phyloP scores from a whole-genome alignment of 108 stramenopile genomes.

The Nitzschia putrida region DNA sequence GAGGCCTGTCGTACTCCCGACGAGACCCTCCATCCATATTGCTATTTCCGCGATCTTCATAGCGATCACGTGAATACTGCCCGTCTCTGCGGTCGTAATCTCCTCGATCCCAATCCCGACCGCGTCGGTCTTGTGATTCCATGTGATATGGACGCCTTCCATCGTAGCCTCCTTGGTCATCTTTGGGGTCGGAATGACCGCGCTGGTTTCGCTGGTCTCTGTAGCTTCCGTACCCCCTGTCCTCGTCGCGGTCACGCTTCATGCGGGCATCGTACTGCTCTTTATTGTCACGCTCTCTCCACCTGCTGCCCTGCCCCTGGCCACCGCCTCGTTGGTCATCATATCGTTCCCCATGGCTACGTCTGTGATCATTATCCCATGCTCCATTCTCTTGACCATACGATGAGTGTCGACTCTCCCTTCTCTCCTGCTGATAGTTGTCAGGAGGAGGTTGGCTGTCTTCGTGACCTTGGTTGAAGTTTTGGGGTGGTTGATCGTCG shows the following conservation, averaged over 20 bases:
- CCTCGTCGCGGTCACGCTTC: constrained; percentile 9
- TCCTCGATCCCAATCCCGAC: constrained; percentile 36
- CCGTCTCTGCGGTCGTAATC: background rate
- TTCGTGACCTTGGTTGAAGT: background rate
- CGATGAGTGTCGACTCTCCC: constrained; percentile 19
- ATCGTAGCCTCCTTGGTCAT: constrained; percentile 8
- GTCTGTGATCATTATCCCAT: constrained; percentile 1
- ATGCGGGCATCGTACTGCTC: constrained; percentile 9
- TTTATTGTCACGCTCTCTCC: constrained; percentile 16
- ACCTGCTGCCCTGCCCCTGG: background rate
- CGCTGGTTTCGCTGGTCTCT: background rate
- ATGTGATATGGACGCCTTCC: background rate
- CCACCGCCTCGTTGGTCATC: constrained; percentile 15
- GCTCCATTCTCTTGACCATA: background rate
- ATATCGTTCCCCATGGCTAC: constrained; percentile 15
- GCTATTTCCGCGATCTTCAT: constrained; percentile 5
- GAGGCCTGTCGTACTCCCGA: background rate
- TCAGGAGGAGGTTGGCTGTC: background rate
- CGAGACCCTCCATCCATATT: background rate
- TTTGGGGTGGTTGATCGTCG: constrained; percentile 7
- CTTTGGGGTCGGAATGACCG: constrained; percentile 6
- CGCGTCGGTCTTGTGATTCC: constrained; percentile 25
- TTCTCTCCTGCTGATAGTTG: constrained; percentile 20
- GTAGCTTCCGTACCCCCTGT: constrained; percentile 19
- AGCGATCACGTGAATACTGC: constrained; percentile 7